Conservation (phyloP, 768 basidiomycete species). For the Flagelloscypha sp. region DNA sequence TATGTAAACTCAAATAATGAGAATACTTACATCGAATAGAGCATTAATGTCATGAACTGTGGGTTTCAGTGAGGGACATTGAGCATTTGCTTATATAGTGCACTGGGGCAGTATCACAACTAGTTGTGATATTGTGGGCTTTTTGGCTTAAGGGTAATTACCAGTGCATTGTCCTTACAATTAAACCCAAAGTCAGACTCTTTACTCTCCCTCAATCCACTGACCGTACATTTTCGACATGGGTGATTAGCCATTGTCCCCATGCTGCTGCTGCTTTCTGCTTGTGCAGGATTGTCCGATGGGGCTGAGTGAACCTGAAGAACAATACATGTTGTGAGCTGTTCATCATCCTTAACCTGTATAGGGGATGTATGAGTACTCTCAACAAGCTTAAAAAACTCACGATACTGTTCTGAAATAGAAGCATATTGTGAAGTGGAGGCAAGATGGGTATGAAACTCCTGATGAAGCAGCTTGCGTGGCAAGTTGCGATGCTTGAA, state of each 20-base stretch:
- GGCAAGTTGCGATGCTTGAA: slow-evolving; percentile 29
- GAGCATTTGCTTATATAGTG: too few relatives aligned
- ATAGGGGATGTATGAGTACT: slow-evolving; percentile 5
- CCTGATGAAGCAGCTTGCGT: slow-evolving; percentile 24
- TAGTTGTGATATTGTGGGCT: too few relatives aligned
- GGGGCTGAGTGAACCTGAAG: slow-evolving; percentile 19
- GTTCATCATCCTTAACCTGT: slow-evolving; percentile 24
- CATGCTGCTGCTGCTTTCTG: slow-evolving; percentile 29
- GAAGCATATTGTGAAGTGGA: slow-evolving; percentile 29
- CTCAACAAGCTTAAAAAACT: slow-evolving; percentile 21
- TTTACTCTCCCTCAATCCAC: slow-evolving; percentile 26
- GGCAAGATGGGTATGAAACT: slow-evolving; percentile 29
- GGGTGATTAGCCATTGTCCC: slow-evolving; percentile 30
- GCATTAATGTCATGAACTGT: too few relatives aligned
- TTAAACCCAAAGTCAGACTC: slow-evolving; percentile 25
- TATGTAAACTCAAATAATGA: neutral
- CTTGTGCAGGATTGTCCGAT: slow-evolving; percentile 33
- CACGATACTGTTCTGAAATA: slow-evolving; percentile 29
- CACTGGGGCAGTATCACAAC: too few relatives aligned
- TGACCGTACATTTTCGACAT: slow-evolving; percentile 31
- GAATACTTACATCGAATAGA: slow-evolving; percentile 21
- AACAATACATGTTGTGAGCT: slow-evolving; percentile 19
- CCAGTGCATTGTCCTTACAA: too few relatives aligned
- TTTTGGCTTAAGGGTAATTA: too few relatives aligned
- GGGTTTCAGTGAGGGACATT: too few relatives aligned